Percentiles rank a stretch among this genome's conserved stretches.
Evolutionary conservation across 2,329 filamentous ascomycete genomes (phyloP).

Genomic region (Claviceps quebecensis): DNA sequence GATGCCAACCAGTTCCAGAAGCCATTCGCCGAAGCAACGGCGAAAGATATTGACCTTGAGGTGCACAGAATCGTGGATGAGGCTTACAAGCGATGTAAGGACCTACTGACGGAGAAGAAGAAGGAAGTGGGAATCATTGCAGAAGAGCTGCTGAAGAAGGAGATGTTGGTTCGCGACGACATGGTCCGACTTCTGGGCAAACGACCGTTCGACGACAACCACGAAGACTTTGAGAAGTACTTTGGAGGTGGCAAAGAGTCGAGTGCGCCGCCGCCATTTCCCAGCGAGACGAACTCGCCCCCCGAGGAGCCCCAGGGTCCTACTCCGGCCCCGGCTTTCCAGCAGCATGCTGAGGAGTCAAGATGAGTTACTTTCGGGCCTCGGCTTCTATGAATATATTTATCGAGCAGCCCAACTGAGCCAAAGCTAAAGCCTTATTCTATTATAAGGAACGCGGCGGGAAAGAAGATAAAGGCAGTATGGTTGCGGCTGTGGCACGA

Average conservation of each 20-base stretch:
- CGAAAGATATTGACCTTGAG: slow-evolving; percentile 80
- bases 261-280: slow-evolving; percentile 44
- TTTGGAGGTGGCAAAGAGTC: slow-evolving; percentile 52
- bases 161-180: slow-evolving; percentile 82
- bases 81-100: slow-evolving; percentile 81
- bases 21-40: slow-evolving; percentile 90
- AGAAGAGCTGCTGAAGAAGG: slow-evolving; percentile 84
- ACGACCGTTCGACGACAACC: slow-evolving; percentile 66
- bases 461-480: background rate
- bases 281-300: slow-evolving; percentile 27
- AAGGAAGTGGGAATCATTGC: slow-evolving; percentile 77
- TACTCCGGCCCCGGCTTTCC: slow-evolving; percentile 25
- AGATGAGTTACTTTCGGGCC: background rate
- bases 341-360: slow-evolving; percentile 9
- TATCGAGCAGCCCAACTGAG: background rate
- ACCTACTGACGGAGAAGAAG: slow-evolving; percentile 75
- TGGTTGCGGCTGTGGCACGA: background rate
- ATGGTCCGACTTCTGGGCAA: slow-evolving; percentile 78
- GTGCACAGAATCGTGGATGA: slow-evolving; percentile 84
- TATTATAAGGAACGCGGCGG: too few relatives aligned
- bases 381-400: background rate
- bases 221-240: slow-evolving; percentile 92
- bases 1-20: slow-evolving; percentile 74
- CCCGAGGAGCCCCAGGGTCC: slow-evolving; percentile 21
- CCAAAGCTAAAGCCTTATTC: background rate